Base-by-base conservation (phyloP, 305 asterid species). In the Fraxinus platypoda region DNA sequence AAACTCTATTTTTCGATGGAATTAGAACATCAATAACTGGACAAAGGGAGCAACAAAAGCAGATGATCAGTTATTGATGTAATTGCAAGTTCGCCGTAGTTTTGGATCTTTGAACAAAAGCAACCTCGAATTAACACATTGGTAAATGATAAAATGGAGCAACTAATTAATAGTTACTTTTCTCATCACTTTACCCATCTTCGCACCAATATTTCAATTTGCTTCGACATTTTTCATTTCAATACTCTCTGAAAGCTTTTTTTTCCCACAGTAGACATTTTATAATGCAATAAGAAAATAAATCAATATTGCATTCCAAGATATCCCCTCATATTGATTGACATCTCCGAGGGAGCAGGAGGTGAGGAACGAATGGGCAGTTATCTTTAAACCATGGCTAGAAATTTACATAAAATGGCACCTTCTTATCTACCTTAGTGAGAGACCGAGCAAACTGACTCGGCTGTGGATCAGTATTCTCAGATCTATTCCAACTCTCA, bases 361-460 rank as follows among this genome's bases (percentile, higher is more conserved):
- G 73, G 73, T 9, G 73, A 25, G 23, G 43, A 71, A 68, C 2
- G 2, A 28, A 26, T 26, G 2, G 68, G 87, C 59, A 23, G 26
- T 64, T 28, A 19, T 81, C 62, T 12, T 38, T 72, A 76, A 74
- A 2, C 76, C 23, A 34, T 38, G 35, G 52, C 35, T 59, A 13
- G 54, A 33, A 71, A 74, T 35, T 52, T 43, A 80, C 38, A 28
- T 34, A 57, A 74, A 57, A 64, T n/a, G 31, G 70, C 33, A 78
- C 33, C 68, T 76, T 62, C 68, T 54, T 81, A 26, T 31, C 52
- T 91, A 96, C 99, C 98, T 94, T 96, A 78, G 95, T 91, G 71
- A 96, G 91, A 80, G 97, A 88, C 30, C 93, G 93, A 82, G 96
- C 96, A 89, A 96, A 94, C 83, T 92, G 99, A 90, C 98, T 96